Evolutionary conservation across 345 rosid species (phyloP).

Genomic region (Odontarrhena argentea): DNA sequence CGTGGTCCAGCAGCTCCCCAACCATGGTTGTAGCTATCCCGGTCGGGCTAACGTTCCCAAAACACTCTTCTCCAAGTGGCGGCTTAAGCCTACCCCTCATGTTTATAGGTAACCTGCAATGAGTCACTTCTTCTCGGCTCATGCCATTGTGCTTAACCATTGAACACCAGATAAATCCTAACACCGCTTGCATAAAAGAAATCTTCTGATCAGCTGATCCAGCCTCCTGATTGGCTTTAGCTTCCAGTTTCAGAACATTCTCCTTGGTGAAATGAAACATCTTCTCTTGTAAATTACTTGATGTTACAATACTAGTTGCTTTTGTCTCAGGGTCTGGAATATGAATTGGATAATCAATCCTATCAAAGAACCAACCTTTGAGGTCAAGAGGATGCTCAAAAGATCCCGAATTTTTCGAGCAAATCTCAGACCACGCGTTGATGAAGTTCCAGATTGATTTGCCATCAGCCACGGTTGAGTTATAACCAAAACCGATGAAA

Average conservation of each 20-base stretch:
- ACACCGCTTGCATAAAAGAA: slow-evolving; percentile 43
- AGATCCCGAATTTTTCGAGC: slow-evolving; percentile 11
- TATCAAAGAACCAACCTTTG: slow-evolving; percentile 42
- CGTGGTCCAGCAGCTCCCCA: slow-evolving; percentile 36
- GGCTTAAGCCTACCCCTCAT: slow-evolving; percentile 38
- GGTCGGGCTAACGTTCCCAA: slow-evolving; percentile 36
- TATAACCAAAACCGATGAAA: slow-evolving; percentile 48
- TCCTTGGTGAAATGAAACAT: slow-evolving; percentile 43
- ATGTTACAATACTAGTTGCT: background rate
- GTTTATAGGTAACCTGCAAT: slow-evolving; percentile 39
- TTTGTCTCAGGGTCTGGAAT: slow-evolving; percentile 37
- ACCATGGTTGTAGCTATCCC: slow-evolving; percentile 33
- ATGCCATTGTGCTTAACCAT: slow-evolving; percentile 25
- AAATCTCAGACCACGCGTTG: slow-evolving; percentile 51
- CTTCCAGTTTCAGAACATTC: slow-evolving; percentile 39
- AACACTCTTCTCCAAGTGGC: slow-evolving; percentile 33
- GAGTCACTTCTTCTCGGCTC: slow-evolving; percentile 31
- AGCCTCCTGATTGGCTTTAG: slow-evolving; percentile 42
- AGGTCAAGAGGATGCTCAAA: slow-evolving; percentile 6
- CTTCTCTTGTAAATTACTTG: slow-evolving; percentile 34
- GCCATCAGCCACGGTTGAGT: slow-evolving; percentile 47
- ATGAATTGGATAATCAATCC: slow-evolving; percentile 33
- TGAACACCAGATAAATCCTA: slow-evolving; percentile 41
- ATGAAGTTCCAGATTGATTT: slow-evolving; percentile 51
- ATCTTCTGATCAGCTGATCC: slow-evolving; percentile 21